Evolutionary conservation across 1,284 basidiomycete species (phyloP), one percentile per base, ranked within the genome.

Genomic region (Irpex sp.): DNA sequence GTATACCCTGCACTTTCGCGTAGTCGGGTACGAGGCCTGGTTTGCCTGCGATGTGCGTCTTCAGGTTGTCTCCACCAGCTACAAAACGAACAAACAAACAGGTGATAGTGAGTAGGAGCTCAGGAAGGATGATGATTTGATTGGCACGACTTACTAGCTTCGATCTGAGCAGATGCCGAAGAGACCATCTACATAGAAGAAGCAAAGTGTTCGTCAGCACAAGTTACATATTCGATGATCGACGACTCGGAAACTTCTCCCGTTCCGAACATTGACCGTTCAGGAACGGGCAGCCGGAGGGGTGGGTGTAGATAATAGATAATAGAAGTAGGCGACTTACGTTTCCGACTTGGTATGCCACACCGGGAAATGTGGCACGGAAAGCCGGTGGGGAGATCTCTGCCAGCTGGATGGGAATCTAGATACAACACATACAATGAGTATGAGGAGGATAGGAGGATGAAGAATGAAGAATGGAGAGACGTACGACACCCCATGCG

Each of bases 381-480:
- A 97, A 98, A 0, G 93, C 94, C 0, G 94, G 88, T 0, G 95
- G 94, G 0, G 92, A 90, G 75, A 96, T 87, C 75, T 98, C 96
- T 3, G 88, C 83, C n/a, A 97, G 80, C 72, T 91, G 88, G 68
- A 94, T 92, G 2, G 92, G 92, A 66, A 93, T 88, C 78, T 89
- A 68, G 57, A 39, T 49, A 48, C 28, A 21, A 12, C 23, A 33
- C 35, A 21, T 33, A 33, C 19, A 51, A 36, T 5, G 54, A 21
- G 61, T 47, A 63, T 56, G 33, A 19, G 12, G 4, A 45, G 48
- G 33, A 56, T 54, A 19, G 16, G 18, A 1, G 14, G 16, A 0
- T 18, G 14, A 33, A 36, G n/a, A 5, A n/a, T 33, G 8, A 18
- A 49, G 47, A 14, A 58, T 53, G 16, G 21, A 28, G 33, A n/a